A percentile compares a stretch with the other conserved stretches of the same genome.
phyloP scores from a whole-genome alignment of 108 stramenopile species.

The Nitzschia palea region DNA sequence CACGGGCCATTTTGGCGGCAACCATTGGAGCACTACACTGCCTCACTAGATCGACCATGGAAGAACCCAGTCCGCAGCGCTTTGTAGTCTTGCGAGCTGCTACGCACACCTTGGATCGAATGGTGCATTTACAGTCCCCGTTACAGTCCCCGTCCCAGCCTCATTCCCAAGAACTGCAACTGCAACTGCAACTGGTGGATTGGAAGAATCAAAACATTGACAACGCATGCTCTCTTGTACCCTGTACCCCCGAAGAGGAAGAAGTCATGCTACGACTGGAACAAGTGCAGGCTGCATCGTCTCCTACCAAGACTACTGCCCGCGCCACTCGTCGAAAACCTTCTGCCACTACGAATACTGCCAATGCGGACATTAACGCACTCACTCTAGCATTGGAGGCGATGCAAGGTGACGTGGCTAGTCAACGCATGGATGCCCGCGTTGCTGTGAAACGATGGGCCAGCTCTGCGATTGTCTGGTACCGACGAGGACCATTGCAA shows the following conservation, averaged over 20 bases:
- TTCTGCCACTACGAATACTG: neutral
- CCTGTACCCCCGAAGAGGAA: neutral
- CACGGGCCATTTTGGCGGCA: conserved; percentile 24
- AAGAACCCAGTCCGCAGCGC: neutral
- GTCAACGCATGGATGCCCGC: conserved; percentile 31
- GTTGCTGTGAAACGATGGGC: conserved; percentile 37
- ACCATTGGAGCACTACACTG: conserved; percentile 18
- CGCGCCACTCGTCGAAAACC: neutral
- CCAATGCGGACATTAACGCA: neutral
- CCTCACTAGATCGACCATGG: neutral
- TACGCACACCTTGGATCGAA: conserved; percentile 14
- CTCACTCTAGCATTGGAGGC: neutral
- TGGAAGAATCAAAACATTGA: neutral
- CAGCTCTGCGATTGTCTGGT: conserved; percentile 43
- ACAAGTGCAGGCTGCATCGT: neutral
- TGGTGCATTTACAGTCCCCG: conserved; percentile 5
- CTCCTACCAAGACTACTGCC: neutral
- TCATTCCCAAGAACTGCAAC: neutral
- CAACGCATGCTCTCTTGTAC: neutral
- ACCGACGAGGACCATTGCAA: conserved; percentile 18
- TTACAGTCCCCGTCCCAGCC: neutral
- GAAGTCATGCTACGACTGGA: neutral
- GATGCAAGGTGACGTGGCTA: neutral
- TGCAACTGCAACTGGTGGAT: neutral
- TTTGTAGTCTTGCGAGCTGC: neutral